These are phyloP conservation scores for Uronychia binucleata DNA, from an alignment of 73 alveolate species.

Conservation along the genomic window DNA sequence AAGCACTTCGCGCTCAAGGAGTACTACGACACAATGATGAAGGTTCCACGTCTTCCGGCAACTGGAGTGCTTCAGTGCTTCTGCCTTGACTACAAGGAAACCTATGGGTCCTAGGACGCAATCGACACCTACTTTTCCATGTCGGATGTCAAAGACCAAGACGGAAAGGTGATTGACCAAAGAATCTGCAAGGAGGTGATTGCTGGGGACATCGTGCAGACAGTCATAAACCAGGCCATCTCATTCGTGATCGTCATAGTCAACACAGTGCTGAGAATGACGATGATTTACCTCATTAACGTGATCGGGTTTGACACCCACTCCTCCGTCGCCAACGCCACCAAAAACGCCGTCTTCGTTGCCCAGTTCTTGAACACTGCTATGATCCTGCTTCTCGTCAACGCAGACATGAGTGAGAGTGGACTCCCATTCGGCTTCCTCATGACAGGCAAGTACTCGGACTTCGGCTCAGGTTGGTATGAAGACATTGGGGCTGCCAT, in stretches of 20 bases:
- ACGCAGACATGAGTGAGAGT: background rate
- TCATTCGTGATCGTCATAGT: slow-evolving; percentile 26
- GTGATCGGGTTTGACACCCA: slow-evolving; percentile 50
- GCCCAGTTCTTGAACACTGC: slow-evolving; percentile 15
- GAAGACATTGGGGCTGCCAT: slow-evolving; percentile 52
- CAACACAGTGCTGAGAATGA: slow-evolving; percentile 31
- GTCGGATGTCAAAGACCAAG: background rate
- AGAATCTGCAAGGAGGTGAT: background rate
- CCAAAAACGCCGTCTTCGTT: slow-evolving; percentile 32
- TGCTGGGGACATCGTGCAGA: background rate
- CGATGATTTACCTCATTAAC: slow-evolving; percentile 7
- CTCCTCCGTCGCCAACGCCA: slow-evolving; percentile 20
- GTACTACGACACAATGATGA: slow-evolving; percentile 8
- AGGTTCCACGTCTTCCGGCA: background rate
- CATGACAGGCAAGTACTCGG: slow-evolving; percentile 49
- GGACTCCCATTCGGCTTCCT: background rate
- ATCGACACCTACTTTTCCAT: background rate
- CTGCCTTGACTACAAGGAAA: slow-evolving; percentile 5
- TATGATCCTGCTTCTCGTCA: slow-evolving; percentile 5
- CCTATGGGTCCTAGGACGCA: background rate
- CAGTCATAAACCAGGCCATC: background rate
- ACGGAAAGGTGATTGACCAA: background rate
- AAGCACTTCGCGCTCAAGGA: slow-evolving; percentile 18
- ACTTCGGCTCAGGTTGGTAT: slow-evolving; percentile 56
- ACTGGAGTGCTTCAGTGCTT: slow-evolving; percentile 32